Evolutionary conservation across 441 rosid species (phyloP).

Genomic region (Corymbia calophylla): DNA sequence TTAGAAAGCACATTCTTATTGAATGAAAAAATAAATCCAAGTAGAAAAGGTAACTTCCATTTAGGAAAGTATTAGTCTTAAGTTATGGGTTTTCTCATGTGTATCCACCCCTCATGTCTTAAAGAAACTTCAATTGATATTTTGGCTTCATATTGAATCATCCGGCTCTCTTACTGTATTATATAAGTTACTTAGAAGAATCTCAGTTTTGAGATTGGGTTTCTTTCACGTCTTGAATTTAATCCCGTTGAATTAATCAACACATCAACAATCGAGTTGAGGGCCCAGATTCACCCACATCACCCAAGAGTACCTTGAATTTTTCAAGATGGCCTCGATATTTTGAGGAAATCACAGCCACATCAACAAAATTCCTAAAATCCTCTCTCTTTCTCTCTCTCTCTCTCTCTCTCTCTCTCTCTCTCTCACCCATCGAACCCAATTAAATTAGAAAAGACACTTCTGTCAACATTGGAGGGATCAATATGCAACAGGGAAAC

Average conservation of each 20-base stretch:
- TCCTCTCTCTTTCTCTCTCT: background rate
- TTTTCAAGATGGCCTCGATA: background rate
- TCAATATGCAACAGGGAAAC: background rate
- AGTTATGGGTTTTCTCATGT: background rate
- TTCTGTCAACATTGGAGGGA: background rate
- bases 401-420: no score
- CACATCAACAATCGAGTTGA: background rate
- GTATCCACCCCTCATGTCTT: background rate
- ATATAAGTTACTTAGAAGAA: background rate
- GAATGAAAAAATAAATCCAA: background rate
- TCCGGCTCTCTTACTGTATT: background rate
- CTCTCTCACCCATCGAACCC: background rate
- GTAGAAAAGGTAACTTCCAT: background rate
- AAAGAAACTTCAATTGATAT: background rate
- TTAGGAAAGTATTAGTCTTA: background rate
- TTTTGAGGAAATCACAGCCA: background rate
- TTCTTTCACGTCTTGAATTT: background rate
- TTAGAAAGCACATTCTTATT: background rate
- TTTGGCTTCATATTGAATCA: background rate
- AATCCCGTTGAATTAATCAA: background rate
- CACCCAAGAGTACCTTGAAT: background rate
- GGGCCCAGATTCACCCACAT: background rate
- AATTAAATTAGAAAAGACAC: background rate
- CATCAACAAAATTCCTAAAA: background rate
- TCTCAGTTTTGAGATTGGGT: background rate